phyloP scores from a whole-genome alignment of 805 yeast species.

The Kodamaea neixiangensis region DNA sequence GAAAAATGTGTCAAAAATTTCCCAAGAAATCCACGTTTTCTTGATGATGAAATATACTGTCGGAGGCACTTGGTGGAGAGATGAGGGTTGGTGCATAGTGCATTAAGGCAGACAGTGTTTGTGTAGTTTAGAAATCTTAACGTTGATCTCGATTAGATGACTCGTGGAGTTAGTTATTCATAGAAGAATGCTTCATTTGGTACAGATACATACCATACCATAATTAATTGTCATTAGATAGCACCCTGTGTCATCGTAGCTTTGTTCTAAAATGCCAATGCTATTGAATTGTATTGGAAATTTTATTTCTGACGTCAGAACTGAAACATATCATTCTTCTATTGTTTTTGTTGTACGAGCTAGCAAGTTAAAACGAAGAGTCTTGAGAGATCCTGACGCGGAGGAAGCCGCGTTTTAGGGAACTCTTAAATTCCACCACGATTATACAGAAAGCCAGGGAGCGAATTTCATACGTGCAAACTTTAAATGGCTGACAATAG shows the following conservation, averaged over 20 bases:
- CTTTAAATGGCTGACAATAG: neutral
- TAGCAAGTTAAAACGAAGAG: no score
- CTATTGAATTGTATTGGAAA: no score
- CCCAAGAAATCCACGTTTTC: neutral
- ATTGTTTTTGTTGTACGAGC: no score
- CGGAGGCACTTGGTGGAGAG: neutral
- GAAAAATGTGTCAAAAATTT: neutral
- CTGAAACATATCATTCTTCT: no score
- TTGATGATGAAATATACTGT: neutral
- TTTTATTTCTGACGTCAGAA: no score
- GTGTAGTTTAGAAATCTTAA: neutral
- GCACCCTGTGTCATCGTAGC: no score
- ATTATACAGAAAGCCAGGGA: neutral
- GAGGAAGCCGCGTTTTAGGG: neutral
- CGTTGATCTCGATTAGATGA: no score
- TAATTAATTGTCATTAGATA: no score
- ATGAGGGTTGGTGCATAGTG: neutral
- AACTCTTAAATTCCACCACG: neutral
- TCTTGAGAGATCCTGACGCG: no score
- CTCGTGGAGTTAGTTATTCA: neutral
- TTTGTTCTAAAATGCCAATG: no score
- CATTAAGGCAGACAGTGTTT: neutral
- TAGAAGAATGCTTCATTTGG: neutral
- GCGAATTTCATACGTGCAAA: neutral
- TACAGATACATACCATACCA: no score